A percentile compares a stretch with the other conserved stretches of the same genome.
Conservation (phyloP, 176 grass and related monocot species). For the Rhynchospora breviuscula region DNA sequence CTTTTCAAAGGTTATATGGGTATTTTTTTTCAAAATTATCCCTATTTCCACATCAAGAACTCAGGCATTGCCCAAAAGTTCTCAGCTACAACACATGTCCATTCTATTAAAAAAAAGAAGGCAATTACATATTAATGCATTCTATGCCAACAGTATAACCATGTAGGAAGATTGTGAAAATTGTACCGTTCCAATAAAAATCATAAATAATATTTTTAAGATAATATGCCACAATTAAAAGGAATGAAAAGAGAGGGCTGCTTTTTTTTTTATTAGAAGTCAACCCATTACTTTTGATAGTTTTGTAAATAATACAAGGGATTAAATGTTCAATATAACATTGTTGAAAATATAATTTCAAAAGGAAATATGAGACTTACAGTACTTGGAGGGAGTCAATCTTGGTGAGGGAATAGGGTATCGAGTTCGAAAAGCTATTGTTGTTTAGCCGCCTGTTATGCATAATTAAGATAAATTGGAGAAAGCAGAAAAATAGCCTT, state of each 20-base stretch:
- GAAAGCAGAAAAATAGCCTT: neutral
- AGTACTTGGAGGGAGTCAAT: slow-evolving; percentile 66
- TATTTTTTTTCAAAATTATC: neutral
- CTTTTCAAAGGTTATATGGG: neutral
- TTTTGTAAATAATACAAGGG: neutral
- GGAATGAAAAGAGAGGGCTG: neutral
- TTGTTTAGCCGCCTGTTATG: slow-evolving; percentile 81
- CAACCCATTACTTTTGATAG: neutral
- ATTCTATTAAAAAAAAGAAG: neutral
- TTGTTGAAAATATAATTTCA: neutral
- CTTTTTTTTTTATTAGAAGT: neutral
- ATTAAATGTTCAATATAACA: neutral
- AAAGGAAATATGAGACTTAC: slow-evolving; percentile 46
- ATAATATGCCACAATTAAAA: neutral
- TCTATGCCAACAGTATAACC: neutral
- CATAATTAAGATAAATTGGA: slow-evolving; percentile 14
- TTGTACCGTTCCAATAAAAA: neutral
- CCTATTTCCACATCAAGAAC: neutral
- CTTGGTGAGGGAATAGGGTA: slow-evolving; percentile 50
- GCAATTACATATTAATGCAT: neutral
- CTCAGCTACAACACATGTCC: neutral
- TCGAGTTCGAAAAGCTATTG: slow-evolving; percentile 49
- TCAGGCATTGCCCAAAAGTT: neutral
- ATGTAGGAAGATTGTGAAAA: neutral
- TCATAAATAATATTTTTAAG: neutral